phyloP scores from a whole-genome alignment of 805 yeast genomes.

The Grigorovia transvaalensis region DNA sequence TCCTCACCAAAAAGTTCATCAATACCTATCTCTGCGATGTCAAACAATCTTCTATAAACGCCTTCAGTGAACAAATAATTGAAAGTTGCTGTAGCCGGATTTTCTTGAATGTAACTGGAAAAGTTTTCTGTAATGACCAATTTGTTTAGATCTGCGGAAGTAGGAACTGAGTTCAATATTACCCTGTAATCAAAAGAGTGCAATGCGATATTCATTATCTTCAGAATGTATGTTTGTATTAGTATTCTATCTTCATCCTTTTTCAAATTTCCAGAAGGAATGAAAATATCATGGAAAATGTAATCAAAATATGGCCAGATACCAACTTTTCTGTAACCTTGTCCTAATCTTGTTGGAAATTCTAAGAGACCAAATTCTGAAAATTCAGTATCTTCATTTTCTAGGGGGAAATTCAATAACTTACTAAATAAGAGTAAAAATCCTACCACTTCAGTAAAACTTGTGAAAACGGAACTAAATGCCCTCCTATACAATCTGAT shows the following conservation, averaged over 20 bases:
- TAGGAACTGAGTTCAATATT: slow-evolving; percentile 42
- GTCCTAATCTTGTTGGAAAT: slow-evolving; percentile 58
- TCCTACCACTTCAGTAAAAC: slow-evolving; percentile 48
- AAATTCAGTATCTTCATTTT: slow-evolving; percentile 15
- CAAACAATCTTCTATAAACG: slow-evolving; percentile 46
- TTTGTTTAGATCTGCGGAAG: slow-evolving; percentile 40
- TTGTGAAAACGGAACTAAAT: slow-evolving; percentile 37
- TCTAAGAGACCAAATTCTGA: slow-evolving; percentile 36
- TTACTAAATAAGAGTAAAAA: slow-evolving; percentile 45
- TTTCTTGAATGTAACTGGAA: slow-evolving; percentile 44
- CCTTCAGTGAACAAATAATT: slow-evolving; percentile 52
- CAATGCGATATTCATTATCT: slow-evolving; percentile 40
- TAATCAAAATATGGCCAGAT: slow-evolving; percentile 75
- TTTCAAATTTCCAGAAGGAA: slow-evolving; percentile 33
- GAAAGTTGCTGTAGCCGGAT: slow-evolving; percentile 59
- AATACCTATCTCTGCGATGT: slow-evolving; percentile 46
- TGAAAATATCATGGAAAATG: slow-evolving; percentile 55
- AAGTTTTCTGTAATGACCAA: slow-evolving; percentile 38
- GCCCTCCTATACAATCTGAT: slow-evolving; percentile 33
- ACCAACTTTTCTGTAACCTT: slow-evolving; percentile 50
- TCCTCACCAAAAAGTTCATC: slow-evolving; percentile 36
- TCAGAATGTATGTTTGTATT: slow-evolving; percentile 46
- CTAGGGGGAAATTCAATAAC: slow-evolving; percentile 29
- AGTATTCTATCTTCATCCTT: slow-evolving; percentile 28
- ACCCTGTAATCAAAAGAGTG: slow-evolving; percentile 43